Evolutionary conservation across 352 stramenopile species (phyloP).

Genomic region (Phytopythium montanum): DNA sequence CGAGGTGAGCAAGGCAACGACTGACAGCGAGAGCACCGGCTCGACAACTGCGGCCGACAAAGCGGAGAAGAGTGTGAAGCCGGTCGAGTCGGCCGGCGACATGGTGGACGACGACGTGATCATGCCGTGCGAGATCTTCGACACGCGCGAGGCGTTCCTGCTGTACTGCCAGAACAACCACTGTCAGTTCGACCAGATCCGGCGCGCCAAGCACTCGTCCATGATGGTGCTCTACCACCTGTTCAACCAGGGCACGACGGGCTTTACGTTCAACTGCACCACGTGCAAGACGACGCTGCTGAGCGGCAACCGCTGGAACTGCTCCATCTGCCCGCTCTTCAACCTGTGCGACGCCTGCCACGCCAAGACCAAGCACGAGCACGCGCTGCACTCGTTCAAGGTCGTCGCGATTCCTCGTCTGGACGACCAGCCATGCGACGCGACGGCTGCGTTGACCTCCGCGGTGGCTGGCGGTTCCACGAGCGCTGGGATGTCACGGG

Average conservation of each 20-base stretch:
- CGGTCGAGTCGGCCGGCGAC: constrained; percentile 21
- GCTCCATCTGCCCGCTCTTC: constrained; percentile 94
- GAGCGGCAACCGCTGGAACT: constrained; percentile 95
- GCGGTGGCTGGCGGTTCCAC: constrained; percentile 15
- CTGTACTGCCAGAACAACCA: constrained; percentile 90
- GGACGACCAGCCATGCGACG: constrained; percentile 33
- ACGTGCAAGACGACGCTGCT: constrained; percentile 94
- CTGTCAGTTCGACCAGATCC: constrained; percentile 80
- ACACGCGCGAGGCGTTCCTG: constrained; percentile 88
- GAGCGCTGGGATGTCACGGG: constrained; percentile 26
- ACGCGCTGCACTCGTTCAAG: constrained; percentile 92
- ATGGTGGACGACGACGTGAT: constrained; percentile 88
- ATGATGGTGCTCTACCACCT: constrained; percentile 87
- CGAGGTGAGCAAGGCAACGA: constrained; percentile 4
- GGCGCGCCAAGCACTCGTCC: constrained; percentile 77
- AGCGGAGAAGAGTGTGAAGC: constrained; percentile 12
- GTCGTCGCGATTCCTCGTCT: constrained; percentile 85
- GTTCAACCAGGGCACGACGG: constrained; percentile 94
- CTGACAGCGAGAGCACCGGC: constrained; percentile 1
- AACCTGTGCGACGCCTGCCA: constrained; percentile 96
- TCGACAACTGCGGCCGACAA: constrained; percentile 24
- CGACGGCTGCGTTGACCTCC: constrained; percentile 29
- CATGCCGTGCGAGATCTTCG: constrained; percentile 97
- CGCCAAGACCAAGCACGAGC: constrained; percentile 89
- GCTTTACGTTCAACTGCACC: constrained; percentile 96